A percentile compares a stretch with the other conserved stretches of the same genome.
Conservation (phyloP, 805 yeast genomes). For the Sungouiozyma ichnusensis region DNA sequence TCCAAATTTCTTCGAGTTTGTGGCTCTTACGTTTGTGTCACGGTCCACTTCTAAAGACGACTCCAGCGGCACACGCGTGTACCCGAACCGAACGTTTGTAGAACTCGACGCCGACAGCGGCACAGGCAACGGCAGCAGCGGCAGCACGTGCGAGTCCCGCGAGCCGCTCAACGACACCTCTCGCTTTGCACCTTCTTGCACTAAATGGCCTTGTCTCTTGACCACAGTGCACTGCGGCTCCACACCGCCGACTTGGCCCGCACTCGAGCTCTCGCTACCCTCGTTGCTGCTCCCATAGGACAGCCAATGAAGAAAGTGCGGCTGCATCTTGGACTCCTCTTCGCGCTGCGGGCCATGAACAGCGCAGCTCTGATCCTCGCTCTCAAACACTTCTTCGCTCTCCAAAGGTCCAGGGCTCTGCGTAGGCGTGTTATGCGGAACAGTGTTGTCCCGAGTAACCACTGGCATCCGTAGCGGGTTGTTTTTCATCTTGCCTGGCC, state of each 20-base stretch:
- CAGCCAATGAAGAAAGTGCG: not conserved
- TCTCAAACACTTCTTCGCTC: not conserved
- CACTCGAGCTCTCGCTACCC: not conserved
- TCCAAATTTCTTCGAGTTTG: not conserved
- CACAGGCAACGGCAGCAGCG: not conserved
- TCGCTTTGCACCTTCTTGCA: too few species aligned
- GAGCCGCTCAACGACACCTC: not conserved
- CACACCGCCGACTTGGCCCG: not conserved
- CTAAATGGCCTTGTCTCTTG: too few species aligned
- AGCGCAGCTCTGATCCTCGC: not conserved
- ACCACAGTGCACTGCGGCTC: too few species aligned
- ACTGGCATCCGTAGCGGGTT: constrained; percentile 5
- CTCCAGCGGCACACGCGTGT: not conserved
- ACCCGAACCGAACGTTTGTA: not conserved
- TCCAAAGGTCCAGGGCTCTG: constrained; percentile 12
- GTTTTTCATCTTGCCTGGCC: not conserved
- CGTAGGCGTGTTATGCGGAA: constrained; percentile 24
- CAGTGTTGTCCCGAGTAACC: constrained; percentile 14
- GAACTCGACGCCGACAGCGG: not conserved
- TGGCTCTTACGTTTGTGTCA: not conserved
- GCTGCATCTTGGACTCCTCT: not conserved
- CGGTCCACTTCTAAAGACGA: not conserved
- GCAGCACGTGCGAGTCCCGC: not conserved
- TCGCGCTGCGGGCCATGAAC: not conserved
- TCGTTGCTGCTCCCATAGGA: not conserved